Evolutionary conservation across 371 early-diverging fungal genomes (phyloP).

Genomic region (Coemansia sp.): DNA sequence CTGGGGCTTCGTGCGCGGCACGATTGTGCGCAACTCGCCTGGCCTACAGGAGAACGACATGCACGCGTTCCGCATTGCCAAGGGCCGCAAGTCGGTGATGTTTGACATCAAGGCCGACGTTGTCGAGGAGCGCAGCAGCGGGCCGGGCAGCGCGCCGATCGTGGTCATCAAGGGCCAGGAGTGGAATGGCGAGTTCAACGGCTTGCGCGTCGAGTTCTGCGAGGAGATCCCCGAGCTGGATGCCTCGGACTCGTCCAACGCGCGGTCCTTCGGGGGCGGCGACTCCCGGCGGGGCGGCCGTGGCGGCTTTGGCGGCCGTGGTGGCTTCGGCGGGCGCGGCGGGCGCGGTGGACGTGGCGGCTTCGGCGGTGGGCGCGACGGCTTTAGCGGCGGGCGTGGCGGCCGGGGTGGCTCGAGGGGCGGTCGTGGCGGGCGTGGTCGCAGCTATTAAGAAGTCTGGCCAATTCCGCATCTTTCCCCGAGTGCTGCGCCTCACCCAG

Average conservation of each 20-base stretch:
- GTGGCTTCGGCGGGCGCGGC: constrained; percentile 44
- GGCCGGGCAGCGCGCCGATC: constrained; percentile 48
- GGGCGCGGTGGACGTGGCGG: constrained; percentile 50
- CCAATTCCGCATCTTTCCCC: neutral
- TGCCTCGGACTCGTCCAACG: constrained; percentile 50
- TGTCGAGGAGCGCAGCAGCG: constrained; percentile 57
- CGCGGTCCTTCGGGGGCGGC: constrained; percentile 50
- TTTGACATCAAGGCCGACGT: constrained; percentile 74
- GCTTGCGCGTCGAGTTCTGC: constrained; percentile 64
- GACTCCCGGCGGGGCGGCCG: constrained; percentile 41
- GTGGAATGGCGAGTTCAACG: constrained; percentile 62
- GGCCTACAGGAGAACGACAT: constrained; percentile 65
- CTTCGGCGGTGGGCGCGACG: constrained; percentile 41
- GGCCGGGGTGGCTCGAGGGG: constrained; percentile 12
- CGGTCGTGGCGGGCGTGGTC: constrained; percentile 36
- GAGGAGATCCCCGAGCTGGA: constrained; percentile 77
- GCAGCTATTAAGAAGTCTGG: constrained; percentile 16
- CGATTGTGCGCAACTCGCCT: constrained; percentile 68
- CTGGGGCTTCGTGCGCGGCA: constrained; percentile 77
- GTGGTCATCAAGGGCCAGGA: constrained; percentile 52
- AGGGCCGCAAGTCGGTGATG: constrained; percentile 76
- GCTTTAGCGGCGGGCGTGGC: constrained; percentile 41
- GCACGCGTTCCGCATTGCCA: constrained; percentile 77
- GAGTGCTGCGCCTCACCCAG: neutral
- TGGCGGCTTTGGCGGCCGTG: constrained; percentile 49